Evolutionary conservation across 2,329 filamentous ascomycete species (phyloP), one percentile per base, ranked within the genome.

Genomic region (Endoconidiophora laricicola): DNA sequence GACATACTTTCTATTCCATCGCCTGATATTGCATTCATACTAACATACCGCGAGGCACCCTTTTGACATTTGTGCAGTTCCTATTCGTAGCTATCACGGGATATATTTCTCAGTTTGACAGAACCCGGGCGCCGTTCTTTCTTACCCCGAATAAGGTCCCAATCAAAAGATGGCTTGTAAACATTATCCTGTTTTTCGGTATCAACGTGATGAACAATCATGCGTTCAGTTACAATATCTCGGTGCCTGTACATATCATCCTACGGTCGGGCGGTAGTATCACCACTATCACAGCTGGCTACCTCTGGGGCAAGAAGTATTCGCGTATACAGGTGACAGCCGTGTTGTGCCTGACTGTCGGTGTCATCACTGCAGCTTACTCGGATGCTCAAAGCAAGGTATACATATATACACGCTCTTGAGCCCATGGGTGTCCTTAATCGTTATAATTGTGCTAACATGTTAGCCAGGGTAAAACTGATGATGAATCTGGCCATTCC

Each of bases 201-300:
- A 91, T 98, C 66, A 98, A 96, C 59, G 78, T 96, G 52, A 68
- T 98, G 60, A 98, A 98, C 67, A 98, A 98, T 60, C 90, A 90
- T 70, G 91, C 90, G 5, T 98, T 98, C 64, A 88, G 86, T 55
- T 98, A 95, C 67, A 81, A 87, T 58, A 96, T 98, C 51, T 94
- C 87, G 5, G 86, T 98, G 0, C 91, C 91, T 1, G 79, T 98
- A 45, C 91, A 98, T 61, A 98, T 98, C 58, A 96, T 98, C 57
- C 71, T 98, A 26, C 79, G 91, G 48, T 95, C 88, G 45, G 94
- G 90, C 46, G 91, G 91, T 14, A 94, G 88, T 58, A 93, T 96
- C 55, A 93, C 88, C 3, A 96, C 91, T 6, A 94, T 98, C 78
- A 66, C 81, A 14, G 86, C 90, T n/a, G 91, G 91, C 2, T 87